phyloP scores from a whole-genome alignment of 1,284 basidiomycete species.

The Cryptococcus sp. region DNA sequence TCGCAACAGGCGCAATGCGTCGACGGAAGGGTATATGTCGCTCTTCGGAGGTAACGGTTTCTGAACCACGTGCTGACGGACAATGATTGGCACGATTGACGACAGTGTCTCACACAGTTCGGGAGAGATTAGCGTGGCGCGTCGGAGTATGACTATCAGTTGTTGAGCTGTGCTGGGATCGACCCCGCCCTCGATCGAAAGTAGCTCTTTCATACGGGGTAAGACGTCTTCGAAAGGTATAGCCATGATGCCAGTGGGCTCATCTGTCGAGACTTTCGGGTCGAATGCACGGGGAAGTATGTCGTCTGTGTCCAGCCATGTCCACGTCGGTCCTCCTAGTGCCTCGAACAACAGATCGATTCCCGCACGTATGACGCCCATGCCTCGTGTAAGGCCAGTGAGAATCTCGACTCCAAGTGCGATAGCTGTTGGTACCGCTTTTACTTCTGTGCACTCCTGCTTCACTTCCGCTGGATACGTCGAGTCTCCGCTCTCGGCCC shows the following conservation, averaged over 20 bases:
- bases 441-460: slow-evolving; percentile 10
- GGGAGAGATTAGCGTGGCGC: slow-evolving; percentile 64
- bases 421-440: slow-evolving; percentile 26
- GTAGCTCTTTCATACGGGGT: slow-evolving; percentile 32
- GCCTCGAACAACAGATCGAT: slow-evolving; percentile 40
- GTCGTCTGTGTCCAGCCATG: slow-evolving; percentile 16
- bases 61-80: slow-evolving; percentile 51
- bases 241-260: slow-evolving; percentile 20
- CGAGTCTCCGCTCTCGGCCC: slow-evolving; percentile 5
- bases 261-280: slow-evolving; percentile 9
- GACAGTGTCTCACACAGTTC: slow-evolving; percentile 62
- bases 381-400: slow-evolving; percentile 11
- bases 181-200: slow-evolving; percentile 30
- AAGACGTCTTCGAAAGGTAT: slow-evolving; percentile 45
- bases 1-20: slow-evolving; percentile 61
- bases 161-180: slow-evolving; percentile 50
- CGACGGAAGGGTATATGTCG: slow-evolving; percentile 58
- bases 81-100: slow-evolving; percentile 59
- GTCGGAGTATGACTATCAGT: slow-evolving; percentile 65
- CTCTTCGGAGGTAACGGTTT: slow-evolving; percentile 49
- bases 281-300: neutral
- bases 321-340: slow-evolving; percentile 29
- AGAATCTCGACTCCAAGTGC: slow-evolving; percentile 37
- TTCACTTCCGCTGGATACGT: slow-evolving; percentile 3
- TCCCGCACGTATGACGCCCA: slow-evolving; percentile 36